Base-by-base conservation (phyloP, 768 basidiomycete species). In the Serendipita sp. region DNA sequence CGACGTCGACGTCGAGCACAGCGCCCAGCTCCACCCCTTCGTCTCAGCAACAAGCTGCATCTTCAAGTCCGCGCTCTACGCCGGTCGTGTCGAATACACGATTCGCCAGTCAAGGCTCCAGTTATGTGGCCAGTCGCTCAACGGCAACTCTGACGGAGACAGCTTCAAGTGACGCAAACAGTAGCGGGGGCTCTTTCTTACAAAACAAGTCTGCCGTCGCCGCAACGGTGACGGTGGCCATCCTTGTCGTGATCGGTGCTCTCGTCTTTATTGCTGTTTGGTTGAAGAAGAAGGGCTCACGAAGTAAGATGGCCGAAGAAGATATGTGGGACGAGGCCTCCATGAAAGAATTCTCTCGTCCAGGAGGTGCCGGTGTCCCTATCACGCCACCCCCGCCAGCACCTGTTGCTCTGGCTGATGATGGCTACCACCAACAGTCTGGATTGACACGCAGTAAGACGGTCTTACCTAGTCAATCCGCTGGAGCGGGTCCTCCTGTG, bases 231-330 rank as follows among this genome's bases (percentile, higher is more conserved):
- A 60, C 55, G 11, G 55, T 60, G 10, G 55, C 55, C 10, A 10
- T 37, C 55, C 18, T 60, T 18, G 55, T 60, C 8, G 55, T 37
- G 16, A 4, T 60, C 18, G 55, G 55, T 60, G 55, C 55, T 10
- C 55, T 60, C 27, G 18, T 60, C 55, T 60, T 60, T 33, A 60
- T 60, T 29, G 55, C 55, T n/a, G 23, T 60, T n/a, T 60, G 55
- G 55, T 8, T 31, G 27, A 60, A 60, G 55, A 60, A 36, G 55
- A 60, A 60, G 29, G 34, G 18, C 33, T 11, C n/a, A n/a, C 55
- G 55, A n/a, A n/a, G 36, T 8, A 37, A 60, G 4, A 31, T 16
- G 29, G 36, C 16, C 16, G 55, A 60, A 34, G 55, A 60, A 34
- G 55, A 60, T 29, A 60, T 60, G 55, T 60, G 55, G 55, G 55